These are phyloP conservation scores for Inga leiocalycina DNA, from an alignment of 306 rosid species.

Conservation along the genomic window DNA sequence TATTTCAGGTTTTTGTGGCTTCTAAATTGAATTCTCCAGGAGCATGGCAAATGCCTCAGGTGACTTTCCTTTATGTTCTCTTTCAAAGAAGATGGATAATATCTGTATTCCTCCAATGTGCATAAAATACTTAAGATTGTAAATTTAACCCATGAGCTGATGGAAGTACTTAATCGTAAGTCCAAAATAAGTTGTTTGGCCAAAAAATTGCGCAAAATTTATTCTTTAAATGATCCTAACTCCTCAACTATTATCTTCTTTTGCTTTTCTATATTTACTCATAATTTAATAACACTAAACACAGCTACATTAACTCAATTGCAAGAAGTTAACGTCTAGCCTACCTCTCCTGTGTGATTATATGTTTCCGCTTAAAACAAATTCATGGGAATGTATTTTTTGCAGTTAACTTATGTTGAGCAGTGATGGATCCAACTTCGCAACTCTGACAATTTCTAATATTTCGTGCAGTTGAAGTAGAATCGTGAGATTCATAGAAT, in stretches of 20 bases:
- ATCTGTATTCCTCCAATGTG: background rate
- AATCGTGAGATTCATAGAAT: background rate
- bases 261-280: background rate
- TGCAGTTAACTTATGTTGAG: background rate
- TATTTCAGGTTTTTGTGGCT: constrained; percentile 81
- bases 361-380: background rate
- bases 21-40: constrained; percentile 97
- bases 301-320: background rate
- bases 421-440: background rate
- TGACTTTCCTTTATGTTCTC: constrained; percentile 25
- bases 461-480: background rate
- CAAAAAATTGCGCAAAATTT: background rate
- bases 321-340: background rate
- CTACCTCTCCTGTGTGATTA: background rate
- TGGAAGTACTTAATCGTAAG: background rate
- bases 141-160: background rate
- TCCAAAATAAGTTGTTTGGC: background rate
- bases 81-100: background rate
- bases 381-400: background rate
- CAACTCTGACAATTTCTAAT: background rate
- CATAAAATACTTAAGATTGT: background rate
- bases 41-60: constrained; percentile 99
- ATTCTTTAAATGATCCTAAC: background rate
- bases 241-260: background rate
- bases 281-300: background rate